Evolutionary conservation across 2,329 filamentous ascomycete genomes (phyloP).

Genomic region (Teratosphaeria destructans): DNA sequence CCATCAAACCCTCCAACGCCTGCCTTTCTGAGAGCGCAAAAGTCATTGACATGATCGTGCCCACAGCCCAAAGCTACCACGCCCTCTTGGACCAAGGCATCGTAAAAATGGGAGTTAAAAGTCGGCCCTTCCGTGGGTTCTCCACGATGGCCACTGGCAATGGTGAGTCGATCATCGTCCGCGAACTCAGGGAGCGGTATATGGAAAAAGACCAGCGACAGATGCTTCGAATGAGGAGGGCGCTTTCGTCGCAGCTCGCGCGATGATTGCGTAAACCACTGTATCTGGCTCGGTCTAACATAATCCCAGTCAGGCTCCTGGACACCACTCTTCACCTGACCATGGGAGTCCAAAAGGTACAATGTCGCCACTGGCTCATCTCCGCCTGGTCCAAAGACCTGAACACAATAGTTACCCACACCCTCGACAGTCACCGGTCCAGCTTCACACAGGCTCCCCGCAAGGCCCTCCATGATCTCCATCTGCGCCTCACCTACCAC

Average conservation of each 20-base stretch:
- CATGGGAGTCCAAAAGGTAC: neutral
- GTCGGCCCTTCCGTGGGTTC: neutral
- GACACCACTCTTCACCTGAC: neutral
- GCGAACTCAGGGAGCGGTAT: neutral
- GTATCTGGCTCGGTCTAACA: neutral
- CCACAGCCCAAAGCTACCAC: neutral
- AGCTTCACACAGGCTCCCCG: neutral
- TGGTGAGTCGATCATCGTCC: neutral
- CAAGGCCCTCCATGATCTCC: neutral
- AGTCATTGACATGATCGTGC: constrained; percentile 1
- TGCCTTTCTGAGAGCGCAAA: constrained; percentile 33
- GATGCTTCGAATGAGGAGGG: neutral
- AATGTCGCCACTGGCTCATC: neutral
- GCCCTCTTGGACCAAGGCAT: neutral
- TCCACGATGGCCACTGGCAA: neutral
- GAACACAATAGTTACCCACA: neutral
- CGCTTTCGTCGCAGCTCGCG: neutral
- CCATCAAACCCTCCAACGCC: neutral
- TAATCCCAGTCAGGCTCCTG: neutral
- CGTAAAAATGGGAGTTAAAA: neutral
- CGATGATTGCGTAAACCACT: neutral
- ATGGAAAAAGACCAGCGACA: neutral
- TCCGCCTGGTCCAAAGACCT: neutral
- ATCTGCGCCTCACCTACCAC: neutral
- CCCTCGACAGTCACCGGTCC: neutral